Evolutionary conservation across 2,329 filamentous ascomycete species (phyloP).

Genomic region (Aureobasidium uvarum): DNA sequence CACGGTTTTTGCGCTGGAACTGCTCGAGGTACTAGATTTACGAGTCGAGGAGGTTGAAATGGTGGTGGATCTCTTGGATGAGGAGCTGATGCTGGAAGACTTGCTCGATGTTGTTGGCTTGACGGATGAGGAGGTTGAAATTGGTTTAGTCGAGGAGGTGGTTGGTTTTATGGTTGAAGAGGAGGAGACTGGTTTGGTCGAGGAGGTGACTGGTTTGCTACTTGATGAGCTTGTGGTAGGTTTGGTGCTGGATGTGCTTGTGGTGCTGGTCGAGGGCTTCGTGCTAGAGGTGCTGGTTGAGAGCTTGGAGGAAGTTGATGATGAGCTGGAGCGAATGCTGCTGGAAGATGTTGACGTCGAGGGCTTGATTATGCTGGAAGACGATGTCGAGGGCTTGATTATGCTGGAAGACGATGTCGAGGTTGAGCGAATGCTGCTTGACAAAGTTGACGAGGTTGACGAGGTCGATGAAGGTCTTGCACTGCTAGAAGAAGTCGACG

Average conservation of each 20-base stretch:
- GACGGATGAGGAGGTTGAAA: not conserved
- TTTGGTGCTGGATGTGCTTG: not conserved
- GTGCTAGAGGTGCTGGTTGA: too few relatives aligned
- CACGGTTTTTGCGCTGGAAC: not conserved
- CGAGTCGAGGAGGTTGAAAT: not conserved
- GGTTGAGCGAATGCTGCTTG: constrained; percentile 1
- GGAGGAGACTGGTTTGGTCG: not conserved
- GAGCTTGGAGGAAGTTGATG: too few relatives aligned
- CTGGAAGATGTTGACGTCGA: not conserved
- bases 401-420: not conserved
- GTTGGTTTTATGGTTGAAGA: not conserved
- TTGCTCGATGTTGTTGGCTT: not conserved
- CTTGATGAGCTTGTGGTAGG: constrained; percentile 8
- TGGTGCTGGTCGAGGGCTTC: not conserved
- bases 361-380: not conserved
- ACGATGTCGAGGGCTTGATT: not conserved
- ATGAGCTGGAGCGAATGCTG: too few relatives aligned
- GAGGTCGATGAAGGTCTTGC: not conserved
- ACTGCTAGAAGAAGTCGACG: not conserved
- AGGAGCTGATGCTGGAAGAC: not conserved
- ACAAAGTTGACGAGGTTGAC: not conserved
- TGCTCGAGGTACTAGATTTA: not conserved
- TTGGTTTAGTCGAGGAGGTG: not conserved
- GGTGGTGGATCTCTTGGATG: not conserved
- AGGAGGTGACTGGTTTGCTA: not conserved